Percentiles rank a stretch among this genome's conserved stretches.
Evolutionary conservation across 768 basidiomycete species (phyloP).

Genomic region (Mycena latifolia): DNA sequence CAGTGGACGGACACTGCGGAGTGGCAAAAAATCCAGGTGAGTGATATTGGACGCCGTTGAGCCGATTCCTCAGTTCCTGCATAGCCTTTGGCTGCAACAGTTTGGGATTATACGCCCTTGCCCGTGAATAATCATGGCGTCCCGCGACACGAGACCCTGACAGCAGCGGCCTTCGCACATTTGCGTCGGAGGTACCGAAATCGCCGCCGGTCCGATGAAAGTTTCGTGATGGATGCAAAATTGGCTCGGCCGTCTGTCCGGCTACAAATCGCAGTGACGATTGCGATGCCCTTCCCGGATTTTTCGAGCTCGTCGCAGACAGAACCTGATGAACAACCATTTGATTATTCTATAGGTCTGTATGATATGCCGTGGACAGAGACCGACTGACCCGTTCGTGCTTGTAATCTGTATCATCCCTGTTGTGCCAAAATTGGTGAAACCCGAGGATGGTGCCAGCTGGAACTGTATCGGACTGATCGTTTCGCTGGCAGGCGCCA

Average conservation of each 20-base stretch:
- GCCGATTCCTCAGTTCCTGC: neutral
- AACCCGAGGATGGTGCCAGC: neutral
- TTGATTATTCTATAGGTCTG: constrained; percentile 51
- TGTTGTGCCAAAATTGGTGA: constrained; percentile 1
- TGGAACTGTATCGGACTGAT: neutral
- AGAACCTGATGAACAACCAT: constrained; percentile 4
- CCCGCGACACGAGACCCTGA: constrained; percentile 6
- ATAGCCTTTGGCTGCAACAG: constrained; percentile 22
- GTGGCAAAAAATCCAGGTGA: constrained; percentile 30
- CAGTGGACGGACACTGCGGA: neutral
- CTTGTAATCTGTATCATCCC: neutral
- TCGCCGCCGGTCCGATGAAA: too few relatives aligned
- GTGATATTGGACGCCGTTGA: neutral
- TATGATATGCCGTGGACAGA: constrained; percentile 49
- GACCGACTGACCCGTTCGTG: constrained; percentile 27
- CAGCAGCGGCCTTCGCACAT: constrained; percentile 16
- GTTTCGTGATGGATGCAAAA: constrained; percentile 21
- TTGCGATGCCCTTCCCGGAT: constrained; percentile 58
- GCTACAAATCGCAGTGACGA: constrained; percentile 54
- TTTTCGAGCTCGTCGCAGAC: neutral
- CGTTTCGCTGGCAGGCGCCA: neutral
- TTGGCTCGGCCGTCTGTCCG: constrained; percentile 23
- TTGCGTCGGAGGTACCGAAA: constrained; percentile 23
- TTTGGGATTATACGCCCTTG: constrained; percentile 19
- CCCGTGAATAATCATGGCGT: neutral